These are phyloP conservation scores for Tetrahymena thermophila DNA, from an alignment of 73 alveolate genomes.

Conservation along the genomic window DNA sequence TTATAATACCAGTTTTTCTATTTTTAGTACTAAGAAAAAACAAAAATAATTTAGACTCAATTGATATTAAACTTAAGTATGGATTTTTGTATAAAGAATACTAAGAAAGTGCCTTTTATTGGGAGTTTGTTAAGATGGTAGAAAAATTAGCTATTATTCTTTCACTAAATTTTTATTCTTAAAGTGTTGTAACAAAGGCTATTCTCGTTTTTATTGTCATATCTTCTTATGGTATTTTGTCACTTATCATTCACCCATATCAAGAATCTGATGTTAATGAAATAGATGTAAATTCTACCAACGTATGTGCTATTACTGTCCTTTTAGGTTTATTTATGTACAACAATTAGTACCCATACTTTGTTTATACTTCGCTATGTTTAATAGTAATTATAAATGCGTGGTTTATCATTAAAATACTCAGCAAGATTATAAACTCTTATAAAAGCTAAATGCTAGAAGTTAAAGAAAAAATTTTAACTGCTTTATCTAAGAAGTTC, in stretches of 20 bases:
- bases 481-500: neutral
- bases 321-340: neutral
- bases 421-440: neutral
- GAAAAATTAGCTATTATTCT: neutral
- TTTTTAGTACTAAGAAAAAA: neutral
- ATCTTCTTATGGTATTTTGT: neutral
- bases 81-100: constrained; percentile 19
- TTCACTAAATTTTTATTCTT: neutral
- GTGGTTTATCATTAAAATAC: neutral
- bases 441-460: neutral
- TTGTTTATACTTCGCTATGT: neutral
- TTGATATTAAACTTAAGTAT: neutral
- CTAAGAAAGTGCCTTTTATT: neutral
- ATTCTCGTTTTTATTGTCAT: neutral
- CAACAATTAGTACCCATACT: neutral
- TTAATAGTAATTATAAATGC: neutral
- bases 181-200: neutral
- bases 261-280: neutral
- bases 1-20: neutral
- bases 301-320: neutral
- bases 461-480: neutral
- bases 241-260: neutral
- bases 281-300: neutral
- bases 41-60: neutral
- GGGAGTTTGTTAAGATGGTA: constrained; percentile 17